Evolutionary conservation across 2,329 filamentous ascomycete genomes (phyloP).

Genomic region (Colletotrichum neosansevieriae): DNA sequence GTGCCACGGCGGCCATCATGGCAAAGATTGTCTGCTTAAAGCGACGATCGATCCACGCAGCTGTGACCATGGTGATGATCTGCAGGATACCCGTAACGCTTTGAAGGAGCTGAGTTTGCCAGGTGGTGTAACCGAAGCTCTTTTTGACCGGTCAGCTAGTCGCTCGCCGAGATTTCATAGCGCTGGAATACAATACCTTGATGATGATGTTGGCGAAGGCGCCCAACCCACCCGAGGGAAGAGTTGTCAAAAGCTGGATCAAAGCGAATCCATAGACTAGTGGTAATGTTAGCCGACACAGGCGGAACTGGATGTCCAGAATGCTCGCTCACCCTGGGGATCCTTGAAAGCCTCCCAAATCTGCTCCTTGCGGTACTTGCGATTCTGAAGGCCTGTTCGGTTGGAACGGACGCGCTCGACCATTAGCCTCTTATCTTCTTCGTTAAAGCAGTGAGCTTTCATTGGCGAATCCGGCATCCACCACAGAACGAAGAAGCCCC

Average conservation of each 20-base stretch:
- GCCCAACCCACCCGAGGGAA: conserved; percentile 79
- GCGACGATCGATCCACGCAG: conserved; percentile 76
- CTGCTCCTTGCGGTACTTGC: conserved; percentile 52
- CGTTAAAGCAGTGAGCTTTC: conserved; percentile 62
- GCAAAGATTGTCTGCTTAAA: conserved; percentile 74
- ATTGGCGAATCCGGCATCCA: conserved; percentile 64
- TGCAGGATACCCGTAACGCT: conserved; percentile 83
- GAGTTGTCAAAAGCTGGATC: conserved; percentile 77
- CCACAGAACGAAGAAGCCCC: conserved; percentile 51
- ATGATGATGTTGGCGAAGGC: conserved; percentile 83
- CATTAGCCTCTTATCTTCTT: conserved; percentile 53
- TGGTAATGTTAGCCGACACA: not conserved
- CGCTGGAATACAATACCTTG: conserved; percentile 47
- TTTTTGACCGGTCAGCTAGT: not conserved
- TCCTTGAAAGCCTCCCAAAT: conserved; percentile 54
- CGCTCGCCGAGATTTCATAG: not conserved
- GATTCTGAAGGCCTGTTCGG: conserved; percentile 51
- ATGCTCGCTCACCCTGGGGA: conserved; percentile 38
- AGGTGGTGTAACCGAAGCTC: conserved; percentile 71
- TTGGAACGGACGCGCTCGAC: conserved; percentile 53
- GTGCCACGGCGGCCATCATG: conserved; percentile 75
- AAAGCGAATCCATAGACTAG: conserved; percentile 69
- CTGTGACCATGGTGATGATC: conserved; percentile 75
- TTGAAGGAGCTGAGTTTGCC: conserved; percentile 79
- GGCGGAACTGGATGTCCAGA: not conserved